Conservation (phyloP, 2,329 filamentous ascomycete genomes). For the Fusarium irregulare region DNA sequence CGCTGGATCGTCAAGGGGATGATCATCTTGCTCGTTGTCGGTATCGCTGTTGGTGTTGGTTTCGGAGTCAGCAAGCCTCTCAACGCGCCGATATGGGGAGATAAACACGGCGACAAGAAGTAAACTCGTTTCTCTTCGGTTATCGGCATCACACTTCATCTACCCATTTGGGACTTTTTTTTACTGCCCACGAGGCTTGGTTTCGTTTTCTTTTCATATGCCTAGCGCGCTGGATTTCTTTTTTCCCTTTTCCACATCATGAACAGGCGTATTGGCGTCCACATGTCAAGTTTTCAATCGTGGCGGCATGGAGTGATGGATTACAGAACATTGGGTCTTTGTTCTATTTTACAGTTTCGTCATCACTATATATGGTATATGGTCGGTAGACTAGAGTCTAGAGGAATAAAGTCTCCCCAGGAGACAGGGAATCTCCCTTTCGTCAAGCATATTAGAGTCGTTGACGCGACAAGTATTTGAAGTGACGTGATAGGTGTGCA, state of each 20-base stretch:
- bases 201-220: conserved; percentile 25
- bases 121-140: conserved; percentile 9
- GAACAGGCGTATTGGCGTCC: conserved; percentile 48
- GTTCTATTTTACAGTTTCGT: conserved; percentile 16
- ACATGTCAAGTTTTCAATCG: conserved; percentile 17
- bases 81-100: conserved; percentile 68
- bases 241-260: conserved; percentile 41
- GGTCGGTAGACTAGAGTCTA: conserved; percentile 31
- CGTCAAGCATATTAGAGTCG: neutral
- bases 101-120: conserved; percentile 42
- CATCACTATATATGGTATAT: conserved; percentile 15
- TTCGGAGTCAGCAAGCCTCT: conserved; percentile 71
- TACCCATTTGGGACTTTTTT: conserved; percentile 16
- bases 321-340: conserved; percentile 39
- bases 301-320: conserved; percentile 41
- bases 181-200: conserved; percentile 18
- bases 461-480: neutral
- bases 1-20: conserved; percentile 60
- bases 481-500: neutral
- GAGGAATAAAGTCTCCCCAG: conserved; percentile 26
- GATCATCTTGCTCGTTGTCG: conserved; percentile 63
- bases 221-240: conserved; percentile 40
- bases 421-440: conserved; percentile 1
- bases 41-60: conserved; percentile 66
- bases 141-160: conserved; percentile 25